Percentiles rank a stretch among this genome's conserved stretches.
These are phyloP conservation scores for Fraxinus excelsior DNA, from an alignment of 257 asterid genomes.

Conservation along the genomic window DNA sequence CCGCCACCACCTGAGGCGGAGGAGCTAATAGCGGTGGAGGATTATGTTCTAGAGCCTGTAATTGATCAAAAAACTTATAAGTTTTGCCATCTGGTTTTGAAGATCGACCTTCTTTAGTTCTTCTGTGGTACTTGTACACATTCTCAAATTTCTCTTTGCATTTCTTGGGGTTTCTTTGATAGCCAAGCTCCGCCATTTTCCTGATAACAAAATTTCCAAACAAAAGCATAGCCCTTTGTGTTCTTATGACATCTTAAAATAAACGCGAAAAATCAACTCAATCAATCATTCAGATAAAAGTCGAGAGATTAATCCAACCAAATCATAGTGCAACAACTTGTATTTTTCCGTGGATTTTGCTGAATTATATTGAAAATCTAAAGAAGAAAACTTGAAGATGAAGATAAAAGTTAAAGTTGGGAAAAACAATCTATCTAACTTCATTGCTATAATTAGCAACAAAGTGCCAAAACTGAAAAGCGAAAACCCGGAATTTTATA, in stretches of 20 bases:
- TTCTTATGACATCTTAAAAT: constrained; percentile 20
- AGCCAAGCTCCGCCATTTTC: constrained; percentile 88
- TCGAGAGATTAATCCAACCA: not conserved
- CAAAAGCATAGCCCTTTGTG: not conserved
- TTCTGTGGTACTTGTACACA: constrained; percentile 82
- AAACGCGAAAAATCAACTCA: not conserved
- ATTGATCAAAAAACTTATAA: constrained; percentile 75
- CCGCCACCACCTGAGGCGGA: constrained; percentile 21
- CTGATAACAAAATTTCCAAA: constrained; percentile 37
- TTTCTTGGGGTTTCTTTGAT: constrained; percentile 75
- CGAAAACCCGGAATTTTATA: constrained; percentile 48
- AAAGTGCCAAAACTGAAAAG: constrained; percentile 46
- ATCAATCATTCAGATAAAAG: not conserved
- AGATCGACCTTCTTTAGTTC: constrained; percentile 83
- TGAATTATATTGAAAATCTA: constrained; percentile 21
- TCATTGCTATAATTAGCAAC: constrained; percentile 46
- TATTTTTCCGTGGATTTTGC: constrained; percentile 1
- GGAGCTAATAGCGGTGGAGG: constrained; percentile 28
- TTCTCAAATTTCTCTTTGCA: constrained; percentile 97
- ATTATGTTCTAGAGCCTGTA: constrained; percentile 60
- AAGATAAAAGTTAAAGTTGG: not conserved
- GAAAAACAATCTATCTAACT: not conserved
- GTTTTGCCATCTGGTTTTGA: constrained; percentile 76
- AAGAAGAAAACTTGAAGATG: constrained; percentile 14
- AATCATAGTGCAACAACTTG: not conserved